Evolutionary conservation across 257 asterid species (phyloP).

Genomic region (Solanum pennellii): DNA sequence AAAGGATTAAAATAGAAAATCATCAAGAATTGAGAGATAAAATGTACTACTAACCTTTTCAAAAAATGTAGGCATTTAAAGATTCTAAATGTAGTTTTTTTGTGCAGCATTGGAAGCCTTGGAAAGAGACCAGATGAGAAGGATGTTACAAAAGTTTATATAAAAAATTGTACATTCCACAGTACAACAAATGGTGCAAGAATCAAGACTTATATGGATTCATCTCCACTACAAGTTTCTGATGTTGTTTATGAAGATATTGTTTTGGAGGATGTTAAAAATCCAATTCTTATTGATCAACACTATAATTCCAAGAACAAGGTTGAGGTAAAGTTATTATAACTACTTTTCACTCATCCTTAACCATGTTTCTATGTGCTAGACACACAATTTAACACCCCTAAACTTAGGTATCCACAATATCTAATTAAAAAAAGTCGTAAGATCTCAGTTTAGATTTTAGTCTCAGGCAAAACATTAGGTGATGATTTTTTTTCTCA

Average conservation of each 20-base stretch:
- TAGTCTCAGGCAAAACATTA: too few species aligned
- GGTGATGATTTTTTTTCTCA: too few species aligned
- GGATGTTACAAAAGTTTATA: slow-evolving; percentile 17
- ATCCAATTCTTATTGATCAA: slow-evolving; percentile 74
- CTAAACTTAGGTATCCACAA: too few species aligned
- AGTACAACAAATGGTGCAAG: slow-evolving; percentile 71
- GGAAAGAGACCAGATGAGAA: slow-evolving; percentile 46
- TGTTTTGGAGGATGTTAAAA: slow-evolving; percentile 25
- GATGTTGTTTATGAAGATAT: slow-evolving; percentile 34
- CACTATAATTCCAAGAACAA: slow-evolving; percentile 37
- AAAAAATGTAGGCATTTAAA: background rate
- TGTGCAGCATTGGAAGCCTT: slow-evolving; percentile 59
- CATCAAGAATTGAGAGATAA: background rate
- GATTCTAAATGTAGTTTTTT: background rate
- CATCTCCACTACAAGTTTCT: slow-evolving; percentile 24
- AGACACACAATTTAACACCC: too few species aligned
- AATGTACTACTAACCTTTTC: background rate
- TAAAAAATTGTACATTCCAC: slow-evolving; percentile 40
- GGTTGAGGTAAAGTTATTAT: slow-evolving; percentile 4
- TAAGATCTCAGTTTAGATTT: too few species aligned
- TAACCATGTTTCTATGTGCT: too few species aligned
- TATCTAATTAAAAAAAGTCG: too few species aligned
- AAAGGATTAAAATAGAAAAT: background rate
- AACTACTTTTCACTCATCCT: too few species aligned
- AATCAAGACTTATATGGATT: slow-evolving; percentile 49